Evolutionary conservation across 1,139 yeast species (phyloP), one percentile per base, ranked within the genome.

Genomic region (Kurtzmaniella quercitrusa): DNA sequence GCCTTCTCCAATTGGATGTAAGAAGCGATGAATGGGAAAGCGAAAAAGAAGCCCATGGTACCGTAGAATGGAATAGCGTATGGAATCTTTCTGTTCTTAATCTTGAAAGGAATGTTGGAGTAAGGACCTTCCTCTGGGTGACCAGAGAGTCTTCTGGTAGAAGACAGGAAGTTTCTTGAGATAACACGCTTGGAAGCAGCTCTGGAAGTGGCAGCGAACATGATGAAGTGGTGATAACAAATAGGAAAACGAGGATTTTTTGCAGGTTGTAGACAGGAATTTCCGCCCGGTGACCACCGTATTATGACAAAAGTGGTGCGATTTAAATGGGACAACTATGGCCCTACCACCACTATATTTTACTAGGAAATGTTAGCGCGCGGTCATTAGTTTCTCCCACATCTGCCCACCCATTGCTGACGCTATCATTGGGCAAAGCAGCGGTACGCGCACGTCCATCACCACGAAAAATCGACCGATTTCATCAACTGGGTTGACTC

Each of bases 91-190:
- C 95, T 88, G 78, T 82, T 75, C 77, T 88, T 88, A 52, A 93
- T 94, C 76, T 82, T 80, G 82, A 91, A 93, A 52, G 98, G 98
- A 53, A 93, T 62, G 79, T 93, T 93, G 61, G 85, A 75, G 83
- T 93, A 91, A 42, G 83, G 82, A 58, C 98, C 98, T 63, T 81
- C 86, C 63, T 86, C 83, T 44, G 77, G 76, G 41, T 66, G 43
- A 42, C 77, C 77, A 57, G 63, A 64, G 62, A 61, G 55, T 41
- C 56, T 54, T 52, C 65, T 61, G 42, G 68, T 47, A 32, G 75
- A 65, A 40, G 66, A 54, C 53, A 66, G 70, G 59, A 71, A 71
- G 58, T 59, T 54, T 65, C 77, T 70, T 48, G 56, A 51, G 44
- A 55, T 42, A 26, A 43, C 45, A 45, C 55, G 53, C 49, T 65